Conservation (phyloP, 163 green algal genomes). For the Prototheca stagnorum region DNA sequence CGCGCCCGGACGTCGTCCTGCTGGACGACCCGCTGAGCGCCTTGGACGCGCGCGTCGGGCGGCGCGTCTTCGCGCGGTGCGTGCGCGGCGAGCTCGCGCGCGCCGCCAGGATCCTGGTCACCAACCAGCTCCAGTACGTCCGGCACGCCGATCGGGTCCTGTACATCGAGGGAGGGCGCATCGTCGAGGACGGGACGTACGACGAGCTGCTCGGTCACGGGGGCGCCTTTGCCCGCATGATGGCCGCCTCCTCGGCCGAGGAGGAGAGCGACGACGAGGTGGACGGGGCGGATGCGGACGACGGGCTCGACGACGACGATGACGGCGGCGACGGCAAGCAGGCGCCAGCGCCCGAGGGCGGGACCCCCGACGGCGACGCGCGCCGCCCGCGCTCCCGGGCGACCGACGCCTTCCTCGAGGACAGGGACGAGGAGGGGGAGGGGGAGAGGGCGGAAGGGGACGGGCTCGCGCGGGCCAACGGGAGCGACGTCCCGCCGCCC, state of each 20-base stretch:
- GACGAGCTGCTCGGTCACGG: constrained; percentile 5
- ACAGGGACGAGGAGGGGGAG: too few relatives aligned
- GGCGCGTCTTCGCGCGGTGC: constrained; percentile 18
- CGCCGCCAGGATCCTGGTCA: constrained; percentile 27
- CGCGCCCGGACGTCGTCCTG: constrained; percentile 31
- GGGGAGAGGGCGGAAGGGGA: too few relatives aligned
- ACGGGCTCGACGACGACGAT: background rate
- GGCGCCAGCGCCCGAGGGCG: too few relatives aligned
- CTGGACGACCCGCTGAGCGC: constrained; percentile 59
- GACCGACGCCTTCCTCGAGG: too few relatives aligned
- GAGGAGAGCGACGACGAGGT: background rate
- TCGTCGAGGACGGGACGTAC: constrained; percentile 12
- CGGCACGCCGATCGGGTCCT: constrained; percentile 28
- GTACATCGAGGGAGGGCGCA: constrained; percentile 20
- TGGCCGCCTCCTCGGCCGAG: background rate
- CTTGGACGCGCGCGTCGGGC: constrained; percentile 39
- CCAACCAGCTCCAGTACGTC: constrained; percentile 31
- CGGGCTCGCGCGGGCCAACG: too few relatives aligned
- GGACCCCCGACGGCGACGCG: too few relatives aligned
- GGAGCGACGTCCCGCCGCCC: too few relatives aligned
- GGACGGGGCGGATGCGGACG: background rate
- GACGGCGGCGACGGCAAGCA: too few relatives aligned
- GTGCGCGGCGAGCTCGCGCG: constrained; percentile 13
- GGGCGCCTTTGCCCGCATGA: constrained; percentile 9
- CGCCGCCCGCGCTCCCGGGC: too few relatives aligned